These are phyloP conservation scores for Phlyctochytrium planicorne DNA, from an alignment of 192 early-diverging fungal species.

Conservation along the genomic window DNA sequence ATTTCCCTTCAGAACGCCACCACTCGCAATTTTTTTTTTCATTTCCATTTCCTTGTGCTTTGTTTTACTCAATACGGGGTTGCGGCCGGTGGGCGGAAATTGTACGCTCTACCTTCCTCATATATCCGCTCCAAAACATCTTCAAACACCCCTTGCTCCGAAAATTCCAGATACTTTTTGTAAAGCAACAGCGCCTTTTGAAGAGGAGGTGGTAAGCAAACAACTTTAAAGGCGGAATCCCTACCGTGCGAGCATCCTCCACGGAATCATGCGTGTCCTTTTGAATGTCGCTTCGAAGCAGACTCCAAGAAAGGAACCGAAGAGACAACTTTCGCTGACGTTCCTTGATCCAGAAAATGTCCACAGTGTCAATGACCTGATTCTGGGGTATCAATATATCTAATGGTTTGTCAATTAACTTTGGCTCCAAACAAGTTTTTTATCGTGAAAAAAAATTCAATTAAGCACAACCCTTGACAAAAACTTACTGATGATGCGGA, in stretches of 20 bases:
- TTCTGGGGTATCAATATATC: constrained; percentile 82
- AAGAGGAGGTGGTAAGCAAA: not conserved
- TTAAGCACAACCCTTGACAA: too few species aligned
- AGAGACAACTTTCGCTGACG: constrained; percentile 86
- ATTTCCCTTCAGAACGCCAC: too few species aligned
- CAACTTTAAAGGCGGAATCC: not conserved
- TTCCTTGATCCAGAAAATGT: constrained; percentile 81
- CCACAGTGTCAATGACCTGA: constrained; percentile 93
- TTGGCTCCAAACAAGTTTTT: too few species aligned
- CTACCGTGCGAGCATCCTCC: constrained; percentile 85
- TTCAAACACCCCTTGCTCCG: constrained; percentile 65
- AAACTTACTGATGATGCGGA: constrained; percentile 86
- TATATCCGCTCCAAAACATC: constrained; percentile 81
- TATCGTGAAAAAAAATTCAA: too few species aligned
- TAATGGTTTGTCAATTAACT: too few species aligned
- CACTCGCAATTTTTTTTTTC: too few species aligned
- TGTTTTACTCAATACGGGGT: too few species aligned
- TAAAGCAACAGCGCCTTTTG: constrained; percentile 84
- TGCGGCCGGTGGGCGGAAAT: constrained; percentile 48
- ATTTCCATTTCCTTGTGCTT: too few species aligned
- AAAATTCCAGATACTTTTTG: constrained; percentile 73
- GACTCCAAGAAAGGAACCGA: constrained; percentile 87
- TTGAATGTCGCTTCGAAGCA: constrained; percentile 84
- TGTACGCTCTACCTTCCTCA: constrained; percentile 56
- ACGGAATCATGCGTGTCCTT: constrained; percentile 87